phyloP scores from a whole-genome alignment of 305 asterid species.

The Solanum hybrid region DNA sequence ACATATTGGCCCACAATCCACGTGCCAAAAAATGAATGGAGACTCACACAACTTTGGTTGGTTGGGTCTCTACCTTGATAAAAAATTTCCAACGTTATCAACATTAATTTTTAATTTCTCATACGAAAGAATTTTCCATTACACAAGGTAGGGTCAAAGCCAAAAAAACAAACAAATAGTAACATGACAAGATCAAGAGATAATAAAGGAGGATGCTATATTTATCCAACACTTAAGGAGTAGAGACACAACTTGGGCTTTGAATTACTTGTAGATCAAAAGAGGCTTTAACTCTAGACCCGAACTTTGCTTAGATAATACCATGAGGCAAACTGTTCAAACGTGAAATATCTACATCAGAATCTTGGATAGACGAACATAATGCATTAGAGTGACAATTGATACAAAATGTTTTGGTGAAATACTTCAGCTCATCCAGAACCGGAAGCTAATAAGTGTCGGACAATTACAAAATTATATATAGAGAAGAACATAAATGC shows the following conservation, averaged over 20 bases:
- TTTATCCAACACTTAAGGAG: background rate
- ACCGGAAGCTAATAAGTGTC: background rate
- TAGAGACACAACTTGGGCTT: constrained; percentile 43
- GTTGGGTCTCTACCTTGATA: background rate
- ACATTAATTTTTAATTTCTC: constrained; percentile 72
- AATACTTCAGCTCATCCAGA: background rate
- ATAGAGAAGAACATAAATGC: background rate
- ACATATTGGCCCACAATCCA: background rate
- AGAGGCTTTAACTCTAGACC: constrained; percentile 88
- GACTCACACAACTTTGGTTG: background rate
- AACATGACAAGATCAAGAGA: background rate
- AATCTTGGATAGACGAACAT: constrained; percentile 31
- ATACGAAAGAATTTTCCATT: constrained; percentile 38
- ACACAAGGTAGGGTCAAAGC: too few relatives aligned
- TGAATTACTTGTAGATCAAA: constrained; percentile 55
- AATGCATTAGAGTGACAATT: background rate
- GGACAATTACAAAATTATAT: background rate
- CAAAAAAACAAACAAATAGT: too few relatives aligned
- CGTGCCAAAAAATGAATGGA: background rate
- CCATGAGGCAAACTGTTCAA: constrained; percentile 70
- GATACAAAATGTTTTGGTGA: background rate
- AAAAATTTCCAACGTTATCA: background rate
- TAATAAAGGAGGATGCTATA: background rate
- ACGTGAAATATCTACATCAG: constrained; percentile 21
- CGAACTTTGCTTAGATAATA: constrained; percentile 50